Evolutionary conservation across 139 green algal genomes (phyloP).

Genomic region (Monoraphidium neglectum): DNA sequence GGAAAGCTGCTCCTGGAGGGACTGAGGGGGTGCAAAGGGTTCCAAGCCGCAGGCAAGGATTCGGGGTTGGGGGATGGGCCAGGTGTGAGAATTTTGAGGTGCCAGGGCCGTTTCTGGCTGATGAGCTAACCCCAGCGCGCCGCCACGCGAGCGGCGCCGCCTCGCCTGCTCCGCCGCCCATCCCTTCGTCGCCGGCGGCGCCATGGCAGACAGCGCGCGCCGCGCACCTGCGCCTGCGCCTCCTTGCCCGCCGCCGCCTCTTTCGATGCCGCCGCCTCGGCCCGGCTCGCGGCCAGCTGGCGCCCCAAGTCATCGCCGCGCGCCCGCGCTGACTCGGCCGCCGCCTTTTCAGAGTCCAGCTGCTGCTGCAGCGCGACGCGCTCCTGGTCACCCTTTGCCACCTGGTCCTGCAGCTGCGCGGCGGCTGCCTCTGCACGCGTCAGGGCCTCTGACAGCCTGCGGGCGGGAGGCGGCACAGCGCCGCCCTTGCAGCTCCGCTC

Average conservation of each 20-base stretch:
- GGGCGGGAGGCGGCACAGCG: too few relatives aligned
- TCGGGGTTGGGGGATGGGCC: not conserved
- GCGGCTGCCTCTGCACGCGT: too few relatives aligned
- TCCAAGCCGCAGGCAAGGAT: not conserved
- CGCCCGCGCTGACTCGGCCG: not conserved
- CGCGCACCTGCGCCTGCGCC: not conserved
- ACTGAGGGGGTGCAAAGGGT: not conserved
- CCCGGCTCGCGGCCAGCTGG: not conserved
- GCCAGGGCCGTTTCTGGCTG: too few relatives aligned
- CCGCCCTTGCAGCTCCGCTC: too few relatives aligned
- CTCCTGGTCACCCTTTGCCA: too few relatives aligned
- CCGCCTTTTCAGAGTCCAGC: not conserved
- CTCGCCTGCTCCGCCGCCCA: not conserved
- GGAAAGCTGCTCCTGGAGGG: not conserved
- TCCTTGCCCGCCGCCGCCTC: not conserved
- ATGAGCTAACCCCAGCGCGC: not conserved
- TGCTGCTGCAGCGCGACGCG: conserved; percentile 5
- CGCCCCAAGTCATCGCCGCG: not conserved
- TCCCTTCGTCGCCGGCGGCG: not conserved
- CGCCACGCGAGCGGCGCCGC: not conserved
- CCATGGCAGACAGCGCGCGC: not conserved
- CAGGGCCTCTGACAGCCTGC: too few relatives aligned
- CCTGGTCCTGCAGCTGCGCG: too few relatives aligned
- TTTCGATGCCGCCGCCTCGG: not conserved
- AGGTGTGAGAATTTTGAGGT: not conserved